These are phyloP conservation scores for Puccinia hordei DNA, from an alignment of 1,284 basidiomycete genomes.

Conservation along the genomic window DNA sequence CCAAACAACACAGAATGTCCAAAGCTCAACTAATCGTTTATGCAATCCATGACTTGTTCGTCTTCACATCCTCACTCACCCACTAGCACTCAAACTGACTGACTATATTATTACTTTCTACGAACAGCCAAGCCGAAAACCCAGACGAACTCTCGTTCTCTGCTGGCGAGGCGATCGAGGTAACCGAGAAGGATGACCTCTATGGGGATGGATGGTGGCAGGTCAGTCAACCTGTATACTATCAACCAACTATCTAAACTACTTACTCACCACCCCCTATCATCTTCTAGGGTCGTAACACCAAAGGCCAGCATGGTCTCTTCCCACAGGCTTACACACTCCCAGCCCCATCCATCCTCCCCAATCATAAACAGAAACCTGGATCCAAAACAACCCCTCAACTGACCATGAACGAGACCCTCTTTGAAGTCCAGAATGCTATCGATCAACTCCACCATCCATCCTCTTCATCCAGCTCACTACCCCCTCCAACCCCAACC, in stretches of 20 bases:
- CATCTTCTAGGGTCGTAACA: conserved; percentile 74
- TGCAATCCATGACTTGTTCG: conserved; percentile 44
- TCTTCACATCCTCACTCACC: background rate
- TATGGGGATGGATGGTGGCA: conserved; percentile 99
- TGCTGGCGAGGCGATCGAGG: conserved; percentile 81
- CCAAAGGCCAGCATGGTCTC: conserved; percentile 76
- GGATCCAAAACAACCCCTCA: background rate
- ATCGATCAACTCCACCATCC: conserved; percentile 63
- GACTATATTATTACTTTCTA: background rate
- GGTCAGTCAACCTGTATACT: conserved; percentile 65
- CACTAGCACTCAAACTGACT: background rate
- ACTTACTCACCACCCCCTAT: background rate
- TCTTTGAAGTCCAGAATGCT: conserved; percentile 61
- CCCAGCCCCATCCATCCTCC: conserved; percentile 60
- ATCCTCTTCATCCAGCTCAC: conserved; percentile 53
- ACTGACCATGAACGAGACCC: conserved; percentile 57
- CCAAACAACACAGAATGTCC: too few species aligned
- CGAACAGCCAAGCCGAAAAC: conserved; percentile 70
- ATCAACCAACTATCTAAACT: background rate
- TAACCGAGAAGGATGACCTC: conserved; percentile 88
- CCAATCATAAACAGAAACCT: background rate
- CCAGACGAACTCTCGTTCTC: conserved; percentile 88
- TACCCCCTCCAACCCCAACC: conserved; percentile 18
- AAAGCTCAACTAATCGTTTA: conserved; percentile 18
- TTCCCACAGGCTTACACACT: conserved; percentile 91